Percentiles rank a stretch among this genome's conserved stretches.
Conservation (phyloP, 2,329 filamentous ascomycete species). For the Alternaria sp. region DNA sequence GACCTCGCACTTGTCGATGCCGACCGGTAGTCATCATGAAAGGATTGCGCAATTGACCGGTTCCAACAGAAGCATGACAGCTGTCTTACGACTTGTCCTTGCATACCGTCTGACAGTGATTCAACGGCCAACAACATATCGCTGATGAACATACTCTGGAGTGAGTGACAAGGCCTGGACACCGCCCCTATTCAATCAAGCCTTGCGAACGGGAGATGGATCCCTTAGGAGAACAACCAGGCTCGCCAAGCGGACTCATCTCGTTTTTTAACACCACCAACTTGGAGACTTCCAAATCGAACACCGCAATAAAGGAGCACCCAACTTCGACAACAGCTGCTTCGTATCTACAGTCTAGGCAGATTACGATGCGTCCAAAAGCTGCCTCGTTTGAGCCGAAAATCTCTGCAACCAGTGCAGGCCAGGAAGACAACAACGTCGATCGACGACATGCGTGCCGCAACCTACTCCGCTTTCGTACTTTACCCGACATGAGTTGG, state of each 20-base stretch:
- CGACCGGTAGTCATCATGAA: slow-evolving; percentile 4
- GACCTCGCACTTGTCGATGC: slow-evolving; percentile 31
- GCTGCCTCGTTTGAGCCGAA: slow-evolving; percentile 28
- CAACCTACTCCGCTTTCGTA: slow-evolving; percentile 46
- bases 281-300: slow-evolving; percentile 2
- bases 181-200: slow-evolving; percentile 42
- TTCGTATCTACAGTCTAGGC: slow-evolving; percentile 4
- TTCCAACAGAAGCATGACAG: slow-evolving; percentile 4
- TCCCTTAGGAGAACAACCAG: slow-evolving; percentile 34
- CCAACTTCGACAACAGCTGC: slow-evolving; percentile 11
- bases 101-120: slow-evolving; percentile 12
- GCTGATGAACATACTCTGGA: background rate
- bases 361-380: slow-evolving; percentile 23
- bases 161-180: slow-evolving; percentile 20
- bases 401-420: slow-evolving; percentile 32
- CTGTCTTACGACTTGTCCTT: slow-evolving; percentile 12
- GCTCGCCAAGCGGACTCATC: slow-evolving; percentile 41
- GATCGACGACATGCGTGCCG: slow-evolving; percentile 34
- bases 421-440: slow-evolving; percentile 16
- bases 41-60: slow-evolving; percentile 4
- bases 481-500: slow-evolving; percentile 33
- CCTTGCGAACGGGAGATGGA: slow-evolving; percentile 26
- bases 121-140: background rate
- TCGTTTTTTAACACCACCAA: slow-evolving; percentile 17
- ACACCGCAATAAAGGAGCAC: slow-evolving; percentile 5